phyloP scores from a whole-genome alignment of 2,329 filamentous ascomycete genomes.

The Fusarium pseudocircinatum region DNA sequence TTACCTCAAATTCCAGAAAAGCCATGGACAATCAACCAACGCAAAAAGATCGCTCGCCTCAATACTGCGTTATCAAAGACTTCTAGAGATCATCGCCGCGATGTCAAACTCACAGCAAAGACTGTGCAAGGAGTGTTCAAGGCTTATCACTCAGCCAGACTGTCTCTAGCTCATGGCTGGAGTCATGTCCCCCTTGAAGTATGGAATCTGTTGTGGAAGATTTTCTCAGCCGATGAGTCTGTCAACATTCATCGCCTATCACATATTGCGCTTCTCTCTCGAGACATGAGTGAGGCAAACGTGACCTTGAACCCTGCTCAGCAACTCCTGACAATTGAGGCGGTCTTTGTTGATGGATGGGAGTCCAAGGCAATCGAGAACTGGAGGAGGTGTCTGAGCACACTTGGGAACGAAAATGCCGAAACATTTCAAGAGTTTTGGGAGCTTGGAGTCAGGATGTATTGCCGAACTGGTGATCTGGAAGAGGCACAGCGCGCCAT shows the following conservation, averaged over 20 bases:
- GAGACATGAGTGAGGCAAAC: conserved; percentile 72
- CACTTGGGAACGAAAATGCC: conserved; percentile 58
- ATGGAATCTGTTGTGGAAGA: conserved; percentile 74
- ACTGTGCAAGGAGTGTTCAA: conserved; percentile 58
- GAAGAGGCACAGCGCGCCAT: conserved; percentile 67
- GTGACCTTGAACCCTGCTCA: conserved; percentile 65
- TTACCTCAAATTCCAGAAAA: conserved; percentile 51
- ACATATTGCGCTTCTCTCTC: conserved; percentile 69
- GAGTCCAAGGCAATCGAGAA: conserved; percentile 67
- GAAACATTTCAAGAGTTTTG: conserved; percentile 65
- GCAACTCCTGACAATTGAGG: conserved; percentile 74
- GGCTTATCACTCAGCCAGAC: conserved; percentile 59
- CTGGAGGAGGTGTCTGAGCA: conserved; percentile 68
- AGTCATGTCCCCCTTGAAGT: conserved; percentile 66
- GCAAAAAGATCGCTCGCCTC: conserved; percentile 51
- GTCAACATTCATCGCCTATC: conserved; percentile 65
- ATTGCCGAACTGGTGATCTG: conserved; percentile 66
- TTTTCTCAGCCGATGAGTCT: conserved; percentile 63
- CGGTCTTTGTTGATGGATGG: conserved; percentile 71
- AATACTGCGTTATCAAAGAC: conserved; percentile 47
- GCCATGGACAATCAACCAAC: conserved; percentile 51
- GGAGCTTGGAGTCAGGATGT: conserved; percentile 74
- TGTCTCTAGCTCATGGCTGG: conserved; percentile 57
- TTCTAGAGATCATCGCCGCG: conserved; percentile 43
- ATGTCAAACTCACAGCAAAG: conserved; percentile 44